A percentile compares a stretch with the other conserved stretches of the same genome.
Conservation (phyloP, 768 basidiomycete species). For the Lentinus brumalis region DNA sequence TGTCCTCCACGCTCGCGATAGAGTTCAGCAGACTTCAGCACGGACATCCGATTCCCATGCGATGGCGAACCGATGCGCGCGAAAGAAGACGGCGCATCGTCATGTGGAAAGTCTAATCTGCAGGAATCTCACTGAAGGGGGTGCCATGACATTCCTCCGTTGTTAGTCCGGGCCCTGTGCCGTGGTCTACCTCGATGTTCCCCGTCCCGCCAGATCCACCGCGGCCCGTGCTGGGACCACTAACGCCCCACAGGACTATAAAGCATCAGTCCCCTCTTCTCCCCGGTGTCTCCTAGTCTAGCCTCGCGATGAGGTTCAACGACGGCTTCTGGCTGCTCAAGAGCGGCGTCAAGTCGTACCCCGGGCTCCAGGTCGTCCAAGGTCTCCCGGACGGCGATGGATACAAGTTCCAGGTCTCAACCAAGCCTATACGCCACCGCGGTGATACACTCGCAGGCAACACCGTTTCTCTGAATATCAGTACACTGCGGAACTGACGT, state of each 20-base stretch:
- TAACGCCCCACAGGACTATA: constrained; percentile 6
- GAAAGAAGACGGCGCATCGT: not conserved
- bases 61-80: not conserved
- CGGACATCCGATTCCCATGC: constrained; percentile 7
- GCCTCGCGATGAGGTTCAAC: constrained; percentile 60
- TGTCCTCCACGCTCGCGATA: not conserved
- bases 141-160: constrained; percentile 3
- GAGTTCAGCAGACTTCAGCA: constrained; percentile 1
- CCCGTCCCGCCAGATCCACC: not conserved
- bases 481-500: constrained; percentile 17
- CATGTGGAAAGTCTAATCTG: constrained; percentile 15
- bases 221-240: not conserved
- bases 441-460: constrained; percentile 63
- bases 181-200: not conserved
- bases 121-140: not conserved
- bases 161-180: constrained; percentile 9
- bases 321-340: constrained; percentile 75
- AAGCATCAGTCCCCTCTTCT: not conserved
- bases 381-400: constrained; percentile 45
- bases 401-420: constrained; percentile 61
- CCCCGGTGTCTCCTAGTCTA: not conserved
- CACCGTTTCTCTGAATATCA: constrained; percentile 13
- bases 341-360: constrained; percentile 59
- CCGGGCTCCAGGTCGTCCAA: constrained; percentile 63
- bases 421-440: constrained; percentile 60